Conservation (phyloP, 306 rosid genomes). For the Glycyrrhiza uralensis region DNA sequence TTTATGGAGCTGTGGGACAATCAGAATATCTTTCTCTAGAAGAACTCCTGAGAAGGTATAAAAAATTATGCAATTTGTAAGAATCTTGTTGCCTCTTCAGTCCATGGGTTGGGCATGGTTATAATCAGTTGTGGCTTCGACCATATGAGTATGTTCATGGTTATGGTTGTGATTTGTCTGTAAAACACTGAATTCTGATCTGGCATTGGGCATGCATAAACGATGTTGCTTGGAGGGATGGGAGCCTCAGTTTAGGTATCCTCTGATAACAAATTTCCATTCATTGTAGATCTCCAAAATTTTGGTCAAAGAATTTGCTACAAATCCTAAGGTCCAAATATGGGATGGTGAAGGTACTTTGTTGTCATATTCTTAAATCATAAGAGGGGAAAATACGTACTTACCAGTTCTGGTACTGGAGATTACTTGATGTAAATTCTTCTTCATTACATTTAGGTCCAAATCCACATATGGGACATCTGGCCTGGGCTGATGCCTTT, state of each 20-base stretch:
- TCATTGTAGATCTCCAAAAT: constrained; percentile 54
- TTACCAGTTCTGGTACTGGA: background rate
- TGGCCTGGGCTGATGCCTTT: constrained; percentile 88
- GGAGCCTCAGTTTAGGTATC: background rate
- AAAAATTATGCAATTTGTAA: background rate
- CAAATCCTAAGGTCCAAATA: constrained; percentile 72
- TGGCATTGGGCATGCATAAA: background rate
- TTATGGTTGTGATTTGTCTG: constrained; percentile 8
- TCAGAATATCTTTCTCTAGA: constrained; percentile 82
- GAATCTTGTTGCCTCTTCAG: background rate
- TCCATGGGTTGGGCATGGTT: background rate
- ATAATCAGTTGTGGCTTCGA: constrained; percentile 15
- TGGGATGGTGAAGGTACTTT: constrained; percentile 88
- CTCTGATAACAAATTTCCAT: constrained; percentile 2
- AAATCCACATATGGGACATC: constrained; percentile 85
- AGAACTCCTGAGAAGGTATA: constrained; percentile 85
- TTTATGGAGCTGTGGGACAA: constrained; percentile 84
- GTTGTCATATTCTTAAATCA: constrained; percentile 17
- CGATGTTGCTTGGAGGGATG: background rate
- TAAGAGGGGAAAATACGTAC: background rate
- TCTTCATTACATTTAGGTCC: constrained; percentile 40
- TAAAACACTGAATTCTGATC: constrained; percentile 4
- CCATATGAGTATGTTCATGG: constrained; percentile 14
- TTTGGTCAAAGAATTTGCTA: constrained; percentile 54
- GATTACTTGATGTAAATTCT: background rate